These are phyloP conservation scores for Colletotrichum chrysophilum DNA, from an alignment of 2,329 filamentous ascomycete genomes.

Conservation along the genomic window DNA sequence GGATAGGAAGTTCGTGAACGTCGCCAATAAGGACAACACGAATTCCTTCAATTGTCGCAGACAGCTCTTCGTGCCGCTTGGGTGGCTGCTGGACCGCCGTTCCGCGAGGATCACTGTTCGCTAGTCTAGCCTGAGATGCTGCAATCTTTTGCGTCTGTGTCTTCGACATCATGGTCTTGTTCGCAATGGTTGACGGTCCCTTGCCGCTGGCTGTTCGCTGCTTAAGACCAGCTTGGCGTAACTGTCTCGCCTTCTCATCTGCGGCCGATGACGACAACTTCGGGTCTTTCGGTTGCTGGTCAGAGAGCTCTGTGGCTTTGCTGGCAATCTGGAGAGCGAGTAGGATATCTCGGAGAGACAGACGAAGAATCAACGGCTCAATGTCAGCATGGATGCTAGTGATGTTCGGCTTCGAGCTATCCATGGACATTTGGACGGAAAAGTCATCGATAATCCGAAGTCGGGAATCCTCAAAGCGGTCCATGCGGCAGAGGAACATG, in stretches of 20 bases:
- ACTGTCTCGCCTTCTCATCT: conserved; percentile 61
- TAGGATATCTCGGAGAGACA: conserved; percentile 93
- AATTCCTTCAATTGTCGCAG: conserved; percentile 85
- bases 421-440: conserved; percentile 87
- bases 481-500: conserved; percentile 99
- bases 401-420: conserved; percentile 65
- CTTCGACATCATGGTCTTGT: conserved; percentile 42
- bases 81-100: conserved; percentile 22
- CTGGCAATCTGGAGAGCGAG: conserved; percentile 91
- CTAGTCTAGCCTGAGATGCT: conserved; percentile 29
- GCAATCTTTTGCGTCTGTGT: conserved; percentile 35
- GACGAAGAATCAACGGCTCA: conserved; percentile 86
- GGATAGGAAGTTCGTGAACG: conserved; percentile 89
- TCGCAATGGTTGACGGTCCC: conserved; percentile 55
- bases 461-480: conserved; percentile 89
- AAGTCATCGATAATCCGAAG: conserved; percentile 97
- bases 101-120: conserved; percentile 1
- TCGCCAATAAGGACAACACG: conserved; percentile 95
- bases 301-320: conserved; percentile 87
- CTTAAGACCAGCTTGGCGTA: conserved; percentile 54
- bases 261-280: conserved; percentile 38
- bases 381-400: conserved; percentile 87
- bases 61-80: conserved; percentile 73
- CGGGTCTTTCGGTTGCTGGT: conserved; percentile 56
- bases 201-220: conserved; percentile 62